These are phyloP conservation scores for Letharia lupina DNA, from an alignment of 495 filamentous ascomycete species.

Conservation along the genomic window DNA sequence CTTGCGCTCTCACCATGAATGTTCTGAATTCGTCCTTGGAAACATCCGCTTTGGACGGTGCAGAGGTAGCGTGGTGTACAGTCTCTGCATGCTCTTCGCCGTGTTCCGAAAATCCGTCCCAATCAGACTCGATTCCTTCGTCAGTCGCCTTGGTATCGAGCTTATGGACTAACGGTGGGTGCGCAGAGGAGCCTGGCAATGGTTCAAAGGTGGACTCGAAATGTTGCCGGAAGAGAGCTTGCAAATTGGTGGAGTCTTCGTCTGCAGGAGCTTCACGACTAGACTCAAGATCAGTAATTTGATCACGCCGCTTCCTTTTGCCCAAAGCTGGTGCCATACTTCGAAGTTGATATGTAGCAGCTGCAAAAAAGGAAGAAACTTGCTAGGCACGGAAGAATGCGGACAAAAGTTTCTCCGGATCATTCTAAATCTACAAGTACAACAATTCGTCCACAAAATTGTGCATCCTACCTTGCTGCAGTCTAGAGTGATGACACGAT, in stretches of 20 bases:
- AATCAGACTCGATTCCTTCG: conserved; percentile 41
- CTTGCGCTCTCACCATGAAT: conserved; percentile 55
- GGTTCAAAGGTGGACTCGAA: conserved; percentile 86
- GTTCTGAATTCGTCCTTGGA: conserved; percentile 64
- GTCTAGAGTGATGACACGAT: conserved; percentile 66
- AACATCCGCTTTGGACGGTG: conserved; percentile 35
- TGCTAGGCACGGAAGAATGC: neutral
- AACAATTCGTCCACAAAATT: neutral
- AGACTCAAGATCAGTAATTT: conserved; percentile 8
- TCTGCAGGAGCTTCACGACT: neutral
- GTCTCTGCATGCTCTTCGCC: conserved; percentile 48
- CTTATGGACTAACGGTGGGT: conserved; percentile 8
- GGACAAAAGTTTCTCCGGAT: neutral
- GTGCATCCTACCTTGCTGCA: neutral
- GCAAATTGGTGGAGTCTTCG: conserved; percentile 24
- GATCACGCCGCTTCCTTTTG: conserved; percentile 31
- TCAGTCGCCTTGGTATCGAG: conserved; percentile 21
- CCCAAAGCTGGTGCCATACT: conserved; percentile 27
- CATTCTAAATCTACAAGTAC: no score
- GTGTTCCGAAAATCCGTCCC: conserved; percentile 54
- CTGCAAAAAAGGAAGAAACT: neutral
- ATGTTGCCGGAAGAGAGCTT: conserved; percentile 62
- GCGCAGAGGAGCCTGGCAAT: conserved; percentile 35
- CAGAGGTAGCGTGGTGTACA: conserved; percentile 50
- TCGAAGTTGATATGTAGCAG: neutral